Conservation (phyloP, 1,139 yeast species). For the Blastobotrys buckinghamii region DNA sequence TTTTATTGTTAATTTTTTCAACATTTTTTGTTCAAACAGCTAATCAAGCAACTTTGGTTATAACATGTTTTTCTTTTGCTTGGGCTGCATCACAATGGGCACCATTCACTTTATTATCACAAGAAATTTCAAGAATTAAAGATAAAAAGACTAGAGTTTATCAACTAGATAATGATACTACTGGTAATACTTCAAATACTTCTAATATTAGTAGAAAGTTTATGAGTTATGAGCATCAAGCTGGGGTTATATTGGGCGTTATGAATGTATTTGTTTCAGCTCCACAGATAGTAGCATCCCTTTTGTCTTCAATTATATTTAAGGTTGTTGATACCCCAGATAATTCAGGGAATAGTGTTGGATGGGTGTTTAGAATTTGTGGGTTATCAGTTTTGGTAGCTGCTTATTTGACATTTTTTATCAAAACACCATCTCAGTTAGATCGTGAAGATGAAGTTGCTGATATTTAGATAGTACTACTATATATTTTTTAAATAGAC, state of each 20-base stretch:
- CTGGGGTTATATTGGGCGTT: slow-evolving; percentile 36
- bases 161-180: not conserved
- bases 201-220: not conserved
- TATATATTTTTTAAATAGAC: too few species aligned
- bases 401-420: slow-evolving; percentile 26
- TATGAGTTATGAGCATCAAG: slow-evolving; percentile 24
- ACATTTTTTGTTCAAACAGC: slow-evolving; percentile 29
- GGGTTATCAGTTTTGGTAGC: slow-evolving; percentile 33
- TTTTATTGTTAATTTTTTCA: slow-evolving; percentile 29
- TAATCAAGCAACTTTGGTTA: slow-evolving; percentile 28
- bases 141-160: slow-evolving; percentile 19
- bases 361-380: slow-evolving; percentile 35
- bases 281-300: slow-evolving; percentile 37
- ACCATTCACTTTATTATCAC: slow-evolving; percentile 36
- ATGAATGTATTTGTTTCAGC: slow-evolving; percentile 37
- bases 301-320: slow-evolving; percentile 30
- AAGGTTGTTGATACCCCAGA: slow-evolving; percentile 23
- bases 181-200: not conserved
- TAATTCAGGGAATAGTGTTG: slow-evolving; percentile 32
- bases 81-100: slow-evolving; percentile 41
- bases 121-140: slow-evolving; percentile 31
- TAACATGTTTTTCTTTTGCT: slow-evolving; percentile 34
- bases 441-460: slow-evolving; percentile 13
- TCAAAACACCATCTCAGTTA: slow-evolving; percentile 22
- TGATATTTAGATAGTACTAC: not conserved